A percentile compares a stretch with the other conserved stretches of the same genome.
Evolutionary conservation across 306 rosid genomes (phyloP).

Genomic region (Pterocarpus santalinus): DNA sequence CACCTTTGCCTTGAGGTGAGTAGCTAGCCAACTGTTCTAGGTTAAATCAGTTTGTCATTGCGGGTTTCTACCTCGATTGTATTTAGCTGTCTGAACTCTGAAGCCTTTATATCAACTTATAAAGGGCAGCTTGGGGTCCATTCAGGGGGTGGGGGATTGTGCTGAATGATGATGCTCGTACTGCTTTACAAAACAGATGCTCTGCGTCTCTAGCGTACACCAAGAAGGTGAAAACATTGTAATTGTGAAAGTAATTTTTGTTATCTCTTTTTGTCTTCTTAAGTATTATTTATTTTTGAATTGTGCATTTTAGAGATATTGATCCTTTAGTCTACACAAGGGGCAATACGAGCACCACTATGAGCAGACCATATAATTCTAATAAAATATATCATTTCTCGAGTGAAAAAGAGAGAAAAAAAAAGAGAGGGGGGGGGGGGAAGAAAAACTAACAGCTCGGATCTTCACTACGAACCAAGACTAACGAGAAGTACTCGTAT

Average conservation of each 20-base stretch:
- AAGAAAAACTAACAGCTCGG: no score
- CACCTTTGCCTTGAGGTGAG: constrained; percentile 1
- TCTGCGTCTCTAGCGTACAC: not conserved
- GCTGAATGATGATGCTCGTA: constrained; percentile 4
- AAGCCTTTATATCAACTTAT: not conserved
- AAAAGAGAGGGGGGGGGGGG: no score
- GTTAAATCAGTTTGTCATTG: constrained; percentile 5
- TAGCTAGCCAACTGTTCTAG: not conserved
- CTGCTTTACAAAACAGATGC: not conserved
- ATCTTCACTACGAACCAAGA: no score
- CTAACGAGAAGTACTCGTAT: no score
- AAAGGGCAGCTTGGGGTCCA: not conserved
- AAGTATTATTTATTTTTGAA: not conserved
- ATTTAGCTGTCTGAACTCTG: constrained; percentile 20
- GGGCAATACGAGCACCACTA: no score
- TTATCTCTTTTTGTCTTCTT: not conserved
- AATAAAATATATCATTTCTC: no score
- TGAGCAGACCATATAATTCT: no score
- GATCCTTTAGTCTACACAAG: not conserved
- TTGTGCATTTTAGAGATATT: not conserved
- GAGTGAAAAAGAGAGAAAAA: no score
- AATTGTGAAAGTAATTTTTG: not conserved
- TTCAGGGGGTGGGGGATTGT: not conserved
- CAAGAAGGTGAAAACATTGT: constrained; percentile 16
- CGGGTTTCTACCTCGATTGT: constrained; percentile 24